phyloP scores from a whole-genome alignment of 441 rosid genomes.

The Pelargonium australe region DNA sequence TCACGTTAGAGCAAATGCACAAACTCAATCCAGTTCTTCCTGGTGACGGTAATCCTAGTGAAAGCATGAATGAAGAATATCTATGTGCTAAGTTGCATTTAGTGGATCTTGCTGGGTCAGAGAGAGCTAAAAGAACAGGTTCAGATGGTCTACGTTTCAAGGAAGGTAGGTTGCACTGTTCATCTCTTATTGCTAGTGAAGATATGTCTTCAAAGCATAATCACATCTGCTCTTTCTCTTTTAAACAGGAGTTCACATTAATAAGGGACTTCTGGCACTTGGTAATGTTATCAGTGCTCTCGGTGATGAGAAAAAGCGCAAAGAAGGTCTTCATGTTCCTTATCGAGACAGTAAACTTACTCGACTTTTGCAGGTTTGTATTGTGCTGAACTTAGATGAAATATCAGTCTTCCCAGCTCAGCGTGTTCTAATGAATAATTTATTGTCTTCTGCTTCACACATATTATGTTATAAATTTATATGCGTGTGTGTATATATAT shows the following conservation, averaged over 20 bases:
- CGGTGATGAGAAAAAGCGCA: conserved; percentile 96
- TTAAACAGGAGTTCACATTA: conserved; percentile 84
- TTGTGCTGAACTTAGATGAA: no score
- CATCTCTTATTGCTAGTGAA: conserved; percentile 10
- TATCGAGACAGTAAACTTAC: conserved; percentile 98
- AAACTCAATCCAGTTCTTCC: conserved; percentile 53
- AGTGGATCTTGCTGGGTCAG: conserved; percentile 99
- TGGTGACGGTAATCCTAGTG: conserved; percentile 49
- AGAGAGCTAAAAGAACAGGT: conserved; percentile 96
- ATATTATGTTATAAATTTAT: background rate
- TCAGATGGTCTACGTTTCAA: conserved; percentile 93
- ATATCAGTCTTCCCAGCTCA: no score
- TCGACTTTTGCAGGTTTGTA: conserved; percentile 81
- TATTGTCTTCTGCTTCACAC: background rate
- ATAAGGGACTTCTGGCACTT: conserved; percentile 96
- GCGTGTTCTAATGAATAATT: background rate
- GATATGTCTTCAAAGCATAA: conserved; percentile 17
- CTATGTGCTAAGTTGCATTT: conserved; percentile 97
- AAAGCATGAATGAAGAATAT: conserved; percentile 73
- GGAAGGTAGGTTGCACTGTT: conserved; percentile 58
- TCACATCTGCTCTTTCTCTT: conserved; percentile 23
- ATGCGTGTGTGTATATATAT: background rate
- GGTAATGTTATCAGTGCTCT: conserved; percentile 99
- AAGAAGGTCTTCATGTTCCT: conserved; percentile 90
- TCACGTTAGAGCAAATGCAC: conserved; percentile 91